Conservation (phyloP, 176 grass and related monocot genomes). For the Eragrostis curvula region DNA sequence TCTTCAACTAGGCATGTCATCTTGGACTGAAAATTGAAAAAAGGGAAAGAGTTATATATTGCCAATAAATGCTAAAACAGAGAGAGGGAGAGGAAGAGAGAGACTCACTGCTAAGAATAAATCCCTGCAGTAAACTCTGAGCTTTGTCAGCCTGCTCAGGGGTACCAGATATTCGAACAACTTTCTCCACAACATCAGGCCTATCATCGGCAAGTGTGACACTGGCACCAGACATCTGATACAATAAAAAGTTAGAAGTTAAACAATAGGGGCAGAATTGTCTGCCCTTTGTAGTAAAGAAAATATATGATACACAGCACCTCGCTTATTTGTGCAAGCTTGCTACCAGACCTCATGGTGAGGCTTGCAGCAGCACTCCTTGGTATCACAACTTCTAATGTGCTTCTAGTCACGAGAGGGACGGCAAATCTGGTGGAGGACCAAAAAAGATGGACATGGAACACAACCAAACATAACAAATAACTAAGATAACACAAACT, state of each 20-base stretch:
- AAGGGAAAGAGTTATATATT: slow-evolving; percentile 17
- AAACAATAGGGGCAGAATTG: background rate
- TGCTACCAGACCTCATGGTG: slow-evolving; percentile 88
- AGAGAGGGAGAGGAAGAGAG: slow-evolving; percentile 11
- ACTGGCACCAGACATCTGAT: slow-evolving; percentile 91
- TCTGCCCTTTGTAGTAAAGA: background rate
- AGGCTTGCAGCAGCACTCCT: slow-evolving; percentile 77
- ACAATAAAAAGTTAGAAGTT: slow-evolving; percentile 26
- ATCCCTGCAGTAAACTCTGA: slow-evolving; percentile 88
- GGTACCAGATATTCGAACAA: slow-evolving; percentile 92
- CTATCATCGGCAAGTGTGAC: slow-evolving; percentile 74
- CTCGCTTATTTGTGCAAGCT: slow-evolving; percentile 98
- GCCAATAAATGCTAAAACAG: background rate
- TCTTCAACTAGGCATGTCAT: slow-evolving; percentile 63
- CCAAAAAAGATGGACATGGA: slow-evolving; percentile 34
- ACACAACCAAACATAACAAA: slow-evolving; percentile 40
- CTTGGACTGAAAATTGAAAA: slow-evolving; percentile 59
- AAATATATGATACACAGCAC: slow-evolving; percentile 42
- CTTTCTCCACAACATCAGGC: slow-evolving; percentile 60
- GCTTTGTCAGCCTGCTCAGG: slow-evolving; percentile 92
- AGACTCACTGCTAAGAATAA: slow-evolving; percentile 96
- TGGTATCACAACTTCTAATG: slow-evolving; percentile 90
- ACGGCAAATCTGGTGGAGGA: slow-evolving; percentile 63
- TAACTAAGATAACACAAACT: slow-evolving; percentile 9
- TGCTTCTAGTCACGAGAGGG: slow-evolving; percentile 91